phyloP scores from a whole-genome alignment of 2,329 filamentous ascomycete species.

The Fusarium sp. region DNA sequence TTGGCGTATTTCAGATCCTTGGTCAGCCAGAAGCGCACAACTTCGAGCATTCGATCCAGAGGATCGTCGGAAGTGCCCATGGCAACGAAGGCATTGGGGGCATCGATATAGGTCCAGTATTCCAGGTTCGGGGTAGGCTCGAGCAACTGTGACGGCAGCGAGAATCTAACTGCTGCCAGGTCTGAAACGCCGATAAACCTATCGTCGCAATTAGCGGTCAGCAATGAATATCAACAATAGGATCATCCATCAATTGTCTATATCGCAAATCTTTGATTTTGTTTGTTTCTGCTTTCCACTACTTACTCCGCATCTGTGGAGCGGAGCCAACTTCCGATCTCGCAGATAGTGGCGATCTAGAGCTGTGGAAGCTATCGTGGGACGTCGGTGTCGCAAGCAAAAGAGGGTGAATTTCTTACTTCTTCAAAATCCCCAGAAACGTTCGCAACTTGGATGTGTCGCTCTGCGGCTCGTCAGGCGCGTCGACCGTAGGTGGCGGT shows the following conservation, averaged over 20 bases:
- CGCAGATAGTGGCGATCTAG: slow-evolving; percentile 21
- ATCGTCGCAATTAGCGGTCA: slow-evolving; percentile 49
- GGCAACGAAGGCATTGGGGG: slow-evolving; percentile 87
- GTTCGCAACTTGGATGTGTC: slow-evolving; percentile 91
- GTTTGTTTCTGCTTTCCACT: slow-evolving; percentile 26
- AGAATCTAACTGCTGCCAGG: slow-evolving; percentile 95
- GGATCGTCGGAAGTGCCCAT: slow-evolving; percentile 92
- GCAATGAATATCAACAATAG: slow-evolving; percentile 26
- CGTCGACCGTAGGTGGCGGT: slow-evolving; percentile 51
- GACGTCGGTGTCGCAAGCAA: slow-evolving; percentile 7
- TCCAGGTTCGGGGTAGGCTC: slow-evolving; percentile 97
- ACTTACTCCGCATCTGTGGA: slow-evolving; percentile 29
- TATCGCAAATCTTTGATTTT: slow-evolving; percentile 14
- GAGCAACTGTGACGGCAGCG: slow-evolving; percentile 91
- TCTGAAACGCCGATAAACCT: slow-evolving; percentile 97
- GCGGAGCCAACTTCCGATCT: slow-evolving; percentile 35
- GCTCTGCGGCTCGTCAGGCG: slow-evolving; percentile 68
- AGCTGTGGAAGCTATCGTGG: slow-evolving; percentile 36
- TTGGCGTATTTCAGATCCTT: slow-evolving; percentile 99
- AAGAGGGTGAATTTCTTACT: slow-evolving; percentile 67
- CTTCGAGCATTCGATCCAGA: slow-evolving; percentile 93
- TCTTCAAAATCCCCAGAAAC: slow-evolving; percentile 88
- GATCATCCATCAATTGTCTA: slow-evolving; percentile 11
- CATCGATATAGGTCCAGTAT: slow-evolving; percentile 98
- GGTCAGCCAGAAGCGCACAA: slow-evolving; percentile 97